A percentile compares a stretch with the other conserved stretches of the same genome.
These are phyloP conservation scores for Tulasnella sp. DNA, from an alignment of 768 basidiomycete genomes.

Conservation along the genomic window DNA sequence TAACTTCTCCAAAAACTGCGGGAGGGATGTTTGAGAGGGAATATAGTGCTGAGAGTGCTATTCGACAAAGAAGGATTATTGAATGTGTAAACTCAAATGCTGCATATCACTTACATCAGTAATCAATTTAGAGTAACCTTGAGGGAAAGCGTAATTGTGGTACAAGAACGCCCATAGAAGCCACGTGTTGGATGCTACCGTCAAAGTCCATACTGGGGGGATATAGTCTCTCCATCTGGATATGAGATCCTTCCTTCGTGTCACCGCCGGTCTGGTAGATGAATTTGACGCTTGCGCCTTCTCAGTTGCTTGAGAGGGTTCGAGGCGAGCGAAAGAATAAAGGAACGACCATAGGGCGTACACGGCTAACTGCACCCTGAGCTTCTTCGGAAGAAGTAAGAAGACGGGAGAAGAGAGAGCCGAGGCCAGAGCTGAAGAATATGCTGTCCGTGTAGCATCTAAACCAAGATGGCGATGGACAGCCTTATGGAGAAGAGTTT, in stretches of 20 bases:
- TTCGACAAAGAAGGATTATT: background rate
- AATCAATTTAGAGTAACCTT: conserved; percentile 6
- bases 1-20: background rate
- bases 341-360: conserved; percentile 8
- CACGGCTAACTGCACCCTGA: conserved; percentile 12
- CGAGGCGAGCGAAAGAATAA: conserved; percentile 7
- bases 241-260: no score
- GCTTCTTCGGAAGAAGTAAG: conserved; percentile 2
- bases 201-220: conserved; percentile 6
- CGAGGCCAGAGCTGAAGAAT: background rate
- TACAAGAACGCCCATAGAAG: conserved; percentile 12
- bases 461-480: background rate
- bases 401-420: conserved; percentile 13
- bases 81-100: background rate
- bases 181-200: conserved; percentile 11
- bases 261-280: no score
- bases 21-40: background rate
- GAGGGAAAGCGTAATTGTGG: conserved; percentile 11
- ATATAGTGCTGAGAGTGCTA: conserved; percentile 14
- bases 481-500: background rate
- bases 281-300: no score
- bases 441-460: background rate
- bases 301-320: no score
- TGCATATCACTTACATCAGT: conserved; percentile 9
- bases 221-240: conserved; percentile 15